Percentiles rank a stretch among this genome's conserved stretches.
phyloP scores from a whole-genome alignment of 1,139 yeast species.

The Suhomyces bribrorum region DNA sequence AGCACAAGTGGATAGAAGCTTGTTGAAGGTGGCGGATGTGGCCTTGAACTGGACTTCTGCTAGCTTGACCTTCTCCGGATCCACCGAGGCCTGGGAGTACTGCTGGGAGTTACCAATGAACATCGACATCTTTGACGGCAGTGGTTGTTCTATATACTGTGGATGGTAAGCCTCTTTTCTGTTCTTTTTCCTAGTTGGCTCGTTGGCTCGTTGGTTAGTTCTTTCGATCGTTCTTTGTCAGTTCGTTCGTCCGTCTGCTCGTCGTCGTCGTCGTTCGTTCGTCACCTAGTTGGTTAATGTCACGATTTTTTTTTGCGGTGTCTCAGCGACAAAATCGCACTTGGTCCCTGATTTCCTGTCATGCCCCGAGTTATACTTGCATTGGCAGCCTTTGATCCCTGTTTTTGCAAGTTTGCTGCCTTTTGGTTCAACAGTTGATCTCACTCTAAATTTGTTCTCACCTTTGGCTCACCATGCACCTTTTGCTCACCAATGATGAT shows the following conservation, averaged over 20 bases:
- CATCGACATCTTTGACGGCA: constrained; percentile 56
- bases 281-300: too few relatives aligned
- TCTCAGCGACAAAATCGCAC: too few relatives aligned
- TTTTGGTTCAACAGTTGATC: too few relatives aligned
- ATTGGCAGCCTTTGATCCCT: too few relatives aligned
- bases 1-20: constrained; percentile 57
- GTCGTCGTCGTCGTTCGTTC: too few relatives aligned
- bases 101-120: constrained; percentile 53
- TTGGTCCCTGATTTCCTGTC: too few relatives aligned
- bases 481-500: constrained; percentile 82
- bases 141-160: not conserved
- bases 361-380: too few relatives aligned
- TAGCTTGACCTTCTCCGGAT: constrained; percentile 63
- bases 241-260: too few relatives aligned
- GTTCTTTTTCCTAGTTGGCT: not conserved
- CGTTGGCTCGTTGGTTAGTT: not conserved
- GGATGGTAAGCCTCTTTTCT: not conserved
- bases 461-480: constrained; percentile 32
- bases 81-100: constrained; percentile 48
- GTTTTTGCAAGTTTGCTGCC: constrained; percentile 1
- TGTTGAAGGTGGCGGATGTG: constrained; percentile 64
- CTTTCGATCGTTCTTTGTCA: too few relatives aligned
- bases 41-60: constrained; percentile 81
- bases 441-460: too few relatives aligned
- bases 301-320: too few relatives aligned